Base-by-base conservation (phyloP, 805 yeast genomes). In the Metschnikowia arizonensis region DNA sequence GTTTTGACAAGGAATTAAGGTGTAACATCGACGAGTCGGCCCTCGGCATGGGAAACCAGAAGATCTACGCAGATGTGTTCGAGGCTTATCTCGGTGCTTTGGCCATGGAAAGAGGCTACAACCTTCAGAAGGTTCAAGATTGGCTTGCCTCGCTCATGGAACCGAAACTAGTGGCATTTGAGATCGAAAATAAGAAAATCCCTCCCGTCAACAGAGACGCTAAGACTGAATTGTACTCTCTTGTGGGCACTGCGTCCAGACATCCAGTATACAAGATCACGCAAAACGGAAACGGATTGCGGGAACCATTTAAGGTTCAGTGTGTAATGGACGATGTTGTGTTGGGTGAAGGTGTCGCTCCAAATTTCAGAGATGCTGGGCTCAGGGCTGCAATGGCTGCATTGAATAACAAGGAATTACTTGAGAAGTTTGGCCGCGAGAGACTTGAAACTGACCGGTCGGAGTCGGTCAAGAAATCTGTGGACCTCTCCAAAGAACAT, bases 11-110 rank as follows among this genome's bases (percentile, higher is more conserved):
- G 47, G 68, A 69, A 44, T 64, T 88, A 50, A 72, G 74, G 46
- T 69, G 75, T 43, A 73, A 76, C 52, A 70, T 74, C 28, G 79
- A 77, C 46, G 77, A 69, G 26, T 61, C 62, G 3, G 56, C 69
- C 11, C 70, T 75, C 43, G 61, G 65, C 24, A 66, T 69, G 28
- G 86, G 87, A 7, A 79, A 75, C 47, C 77, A 77, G 51, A 93
- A 93, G 59, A 69, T 85, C 3, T 77, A 76, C 57, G 96, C 98
- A 0, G 99, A 91, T 70, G 81, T 85, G 0, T 87, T 91, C 60
- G 99, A 93, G 65, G 97, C 98, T 0, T 91, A 91, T 54, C 74
- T 93, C 37, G 98, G 96, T 5, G 99, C 95, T 0, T 63, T 91
- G 26, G 75, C 76, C 6, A 69, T 79, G 18, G 95, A 86, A 50